Evolutionary conservation across 169 alveolate species (phyloP).

Genomic region (Theileria annulata): DNA sequence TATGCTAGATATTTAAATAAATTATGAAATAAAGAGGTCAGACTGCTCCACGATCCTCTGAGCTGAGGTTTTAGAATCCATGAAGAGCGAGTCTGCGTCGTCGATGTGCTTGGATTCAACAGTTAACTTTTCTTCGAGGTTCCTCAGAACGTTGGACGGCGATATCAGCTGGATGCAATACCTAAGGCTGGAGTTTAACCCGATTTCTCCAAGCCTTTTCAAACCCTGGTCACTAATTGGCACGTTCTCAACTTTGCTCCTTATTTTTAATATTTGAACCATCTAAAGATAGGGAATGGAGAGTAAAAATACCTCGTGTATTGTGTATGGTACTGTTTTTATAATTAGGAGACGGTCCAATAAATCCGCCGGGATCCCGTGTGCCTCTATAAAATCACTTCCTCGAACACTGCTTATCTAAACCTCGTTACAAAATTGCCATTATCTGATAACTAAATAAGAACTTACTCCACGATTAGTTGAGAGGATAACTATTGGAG

Average conservation of each 20-base stretch:
- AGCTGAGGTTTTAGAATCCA: constrained; percentile 97
- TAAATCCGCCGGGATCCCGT: constrained; percentile 99
- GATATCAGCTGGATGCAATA: constrained; percentile 93
- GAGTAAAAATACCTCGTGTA: constrained; percentile 87
- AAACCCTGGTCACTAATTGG: constrained; percentile 95
- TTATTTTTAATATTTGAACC: constrained; percentile 90
- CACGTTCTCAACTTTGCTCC: constrained; percentile 95
- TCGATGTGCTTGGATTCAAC: constrained; percentile 89
- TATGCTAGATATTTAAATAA: not conserved
- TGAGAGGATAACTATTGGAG: constrained; percentile 98
- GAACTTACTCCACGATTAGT: constrained; percentile 95
- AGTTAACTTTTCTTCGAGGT: constrained; percentile 88
- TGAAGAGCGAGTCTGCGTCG: constrained; percentile 93
- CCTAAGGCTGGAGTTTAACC: constrained; percentile 94
- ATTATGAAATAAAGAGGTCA: constrained; percentile 80
- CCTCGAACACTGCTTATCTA: constrained; percentile 92
- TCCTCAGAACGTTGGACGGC: constrained; percentile 95
- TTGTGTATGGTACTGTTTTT: constrained; percentile 95
- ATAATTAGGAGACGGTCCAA: constrained; percentile 97
- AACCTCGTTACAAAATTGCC: not conserved
- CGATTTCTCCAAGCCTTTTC: constrained; percentile 94
- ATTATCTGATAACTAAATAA: constrained; percentile 15
- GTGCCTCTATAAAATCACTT: constrained; percentile 96
- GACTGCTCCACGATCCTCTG: constrained; percentile 92
- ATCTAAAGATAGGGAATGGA: constrained; percentile 91